Evolutionary conservation across 2,329 filamentous ascomycete genomes (phyloP), one percentile per base, ranked within the genome.

Genomic region (Hypoxylon sp.): DNA sequence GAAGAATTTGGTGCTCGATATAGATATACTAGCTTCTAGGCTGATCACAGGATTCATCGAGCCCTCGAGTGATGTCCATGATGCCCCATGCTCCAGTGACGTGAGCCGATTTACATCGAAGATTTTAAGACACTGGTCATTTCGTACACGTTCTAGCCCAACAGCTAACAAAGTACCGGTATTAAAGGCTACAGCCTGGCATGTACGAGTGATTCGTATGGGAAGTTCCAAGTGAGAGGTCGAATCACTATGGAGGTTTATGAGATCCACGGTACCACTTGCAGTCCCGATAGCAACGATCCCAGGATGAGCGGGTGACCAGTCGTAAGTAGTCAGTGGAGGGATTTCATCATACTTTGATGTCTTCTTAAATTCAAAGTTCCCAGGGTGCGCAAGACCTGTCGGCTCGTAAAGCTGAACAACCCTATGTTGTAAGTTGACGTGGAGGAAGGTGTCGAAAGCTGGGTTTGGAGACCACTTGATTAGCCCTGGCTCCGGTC

Each of bases 1-100:
- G 65, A 95, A 94, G 82, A 95, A 97, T 74, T 92, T 90, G 73
- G 94, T 89, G 75, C 92, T 94, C 1, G 91, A 93, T 24, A 96
- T 90, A n/a, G 92, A 90, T 46, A 94, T 91, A 56, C 88, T 89
- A 3, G 87, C 85, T 75, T 91, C 89, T 3, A 90, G 80, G 19
- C 88, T 83, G 77, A 89, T 80, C 76, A 87, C 78, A 68, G 92
- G 82, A 79, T 89, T 85, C 76, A 84, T 73, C 78, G 86, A 78
- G 42, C 82, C 78, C 53, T 84, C 82, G 2, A 80, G 72, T 1
- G 85, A 83, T 33, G 88, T 89, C 24, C 88, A 88, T 33, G 80
- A 80, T 19, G 79, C 78, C 14, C 78, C 80, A 35, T 82, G 77
- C 72, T 84, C 84, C 78, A 85, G 81, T 47, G 79, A 83, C 19